A percentile compares a stretch with the other conserved stretches of the same genome.
phyloP scores from a whole-genome alignment of 768 basidiomycete genomes.

The Calvatia gigantea region DNA sequence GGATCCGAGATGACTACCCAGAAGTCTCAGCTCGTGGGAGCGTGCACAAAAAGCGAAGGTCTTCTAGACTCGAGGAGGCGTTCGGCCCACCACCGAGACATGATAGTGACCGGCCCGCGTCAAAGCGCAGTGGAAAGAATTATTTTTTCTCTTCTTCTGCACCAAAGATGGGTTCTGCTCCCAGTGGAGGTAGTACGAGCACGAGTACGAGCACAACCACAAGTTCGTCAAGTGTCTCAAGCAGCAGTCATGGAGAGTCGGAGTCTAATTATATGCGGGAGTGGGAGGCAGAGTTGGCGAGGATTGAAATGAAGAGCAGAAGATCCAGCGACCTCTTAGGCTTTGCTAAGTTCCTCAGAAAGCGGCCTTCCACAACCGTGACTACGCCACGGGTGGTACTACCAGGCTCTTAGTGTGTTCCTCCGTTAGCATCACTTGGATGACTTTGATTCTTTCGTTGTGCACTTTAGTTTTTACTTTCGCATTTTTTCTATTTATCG shows the following conservation, averaged over 20 bases:
- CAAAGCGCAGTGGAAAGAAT: slow-evolving; percentile 12
- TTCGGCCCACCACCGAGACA: slow-evolving; percentile 6
- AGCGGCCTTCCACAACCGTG: slow-evolving; percentile 22
- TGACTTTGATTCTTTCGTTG: neutral
- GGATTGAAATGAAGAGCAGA: slow-evolving; percentile 63
- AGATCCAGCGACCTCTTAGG: slow-evolving; percentile 45
- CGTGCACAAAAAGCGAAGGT: slow-evolving; percentile 13
- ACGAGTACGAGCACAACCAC: slow-evolving; percentile 33
- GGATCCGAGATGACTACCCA: neutral
- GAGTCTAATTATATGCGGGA: slow-evolving; percentile 42
- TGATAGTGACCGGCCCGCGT: slow-evolving; percentile 7
- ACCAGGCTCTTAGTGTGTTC: slow-evolving; percentile 11
- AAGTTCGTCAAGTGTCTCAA: slow-evolving; percentile 26
- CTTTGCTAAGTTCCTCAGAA: slow-evolving; percentile 36
- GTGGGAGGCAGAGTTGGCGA: slow-evolving; percentile 77
- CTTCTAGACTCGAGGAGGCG: slow-evolving; percentile 5
- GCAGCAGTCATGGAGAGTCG: slow-evolving; percentile 15
- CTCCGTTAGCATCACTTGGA: slow-evolving; percentile 9
- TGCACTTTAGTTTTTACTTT: neutral
- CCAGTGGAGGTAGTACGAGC: slow-evolving; percentile 34
- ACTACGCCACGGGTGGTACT: slow-evolving; percentile 16
- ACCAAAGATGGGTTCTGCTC: slow-evolving; percentile 17
- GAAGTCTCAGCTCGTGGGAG: slow-evolving; percentile 6
- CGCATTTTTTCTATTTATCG: slow-evolving; percentile 10
- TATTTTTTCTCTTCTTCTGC: slow-evolving; percentile 18